A percentile compares a stretch with the other conserved stretches of the same genome.
Evolutionary conservation across 495 filamentous ascomycete genomes (phyloP).

Genomic region (Friedmanniomyces simplex): DNA sequence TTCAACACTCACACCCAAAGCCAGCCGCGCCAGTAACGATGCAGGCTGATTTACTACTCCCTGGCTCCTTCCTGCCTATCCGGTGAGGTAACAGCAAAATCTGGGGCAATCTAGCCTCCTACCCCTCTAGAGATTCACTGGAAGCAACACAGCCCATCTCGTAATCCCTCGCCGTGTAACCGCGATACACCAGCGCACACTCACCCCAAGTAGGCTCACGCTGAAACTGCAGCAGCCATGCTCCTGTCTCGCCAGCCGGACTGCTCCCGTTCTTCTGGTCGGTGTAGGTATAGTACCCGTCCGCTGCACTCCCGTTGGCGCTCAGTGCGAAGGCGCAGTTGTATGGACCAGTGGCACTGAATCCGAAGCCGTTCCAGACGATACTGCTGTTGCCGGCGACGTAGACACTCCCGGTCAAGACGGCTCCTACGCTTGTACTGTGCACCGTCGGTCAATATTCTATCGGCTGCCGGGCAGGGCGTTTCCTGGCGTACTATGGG

Average conservation of each 20-base stretch:
- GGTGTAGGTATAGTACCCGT: slow-evolving; percentile 7
- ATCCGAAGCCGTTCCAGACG: slow-evolving; percentile 2
- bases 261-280: slow-evolving; percentile 3
- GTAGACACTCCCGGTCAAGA: not conserved
- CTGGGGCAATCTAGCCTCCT: too few relatives aligned
- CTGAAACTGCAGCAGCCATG: not conserved
- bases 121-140: not conserved
- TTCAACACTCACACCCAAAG: too few relatives aligned
- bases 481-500: not conserved
- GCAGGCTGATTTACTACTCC: too few relatives aligned
- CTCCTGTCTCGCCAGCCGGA: not conserved
- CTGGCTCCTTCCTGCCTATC: too few relatives aligned
- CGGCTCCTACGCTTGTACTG: slow-evolving; percentile 2
- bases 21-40: too few relatives aligned
- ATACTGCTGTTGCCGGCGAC: slow-evolving; percentile 2
- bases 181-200: slow-evolving; percentile 5
- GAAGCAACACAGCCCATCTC: slow-evolving; percentile 1
- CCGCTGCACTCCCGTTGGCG: not conserved
- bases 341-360: slow-evolving; percentile 4
- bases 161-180: slow-evolving; percentile 3
- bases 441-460: not conserved
- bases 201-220: slow-evolving; percentile 4
- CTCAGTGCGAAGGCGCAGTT: slow-evolving; percentile 4
- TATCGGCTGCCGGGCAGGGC: not conserved
- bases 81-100: too few relatives aligned